phyloP scores from a whole-genome alignment of 305 asterid genomes.

The Fraxinus greggii region DNA sequence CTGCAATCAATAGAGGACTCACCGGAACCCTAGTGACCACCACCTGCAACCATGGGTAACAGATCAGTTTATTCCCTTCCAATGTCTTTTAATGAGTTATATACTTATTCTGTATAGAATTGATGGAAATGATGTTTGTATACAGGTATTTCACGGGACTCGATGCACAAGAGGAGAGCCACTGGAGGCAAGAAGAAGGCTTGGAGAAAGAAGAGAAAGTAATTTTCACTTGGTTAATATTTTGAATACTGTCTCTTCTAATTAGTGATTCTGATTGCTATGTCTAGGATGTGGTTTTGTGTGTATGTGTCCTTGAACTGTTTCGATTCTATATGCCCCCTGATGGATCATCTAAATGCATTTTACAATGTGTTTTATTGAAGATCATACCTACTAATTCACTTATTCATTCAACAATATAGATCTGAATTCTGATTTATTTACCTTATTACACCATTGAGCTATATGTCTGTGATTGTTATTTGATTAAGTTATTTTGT shows the following conservation, averaged over 20 bases:
- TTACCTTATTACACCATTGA: neutral
- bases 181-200: slow-evolving; percentile 83
- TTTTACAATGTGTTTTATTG: neutral
- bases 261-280: neutral
- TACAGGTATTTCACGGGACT: slow-evolving; percentile 68
- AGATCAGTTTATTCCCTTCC: neutral
- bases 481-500: neutral
- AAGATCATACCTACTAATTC: neutral
- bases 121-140: slow-evolving; percentile 14
- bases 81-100: neutral
- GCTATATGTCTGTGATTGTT: neutral
- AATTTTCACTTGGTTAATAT: neutral
- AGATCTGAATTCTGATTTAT: neutral
- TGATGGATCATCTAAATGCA: neutral
- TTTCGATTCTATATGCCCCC: neutral
- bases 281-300: neutral
- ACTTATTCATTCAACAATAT: neutral
- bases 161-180: slow-evolving; percentile 74
- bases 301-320: neutral
- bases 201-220: slow-evolving; percentile 81
- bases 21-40: slow-evolving; percentile 28
- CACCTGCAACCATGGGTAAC: slow-evolving; percentile 48
- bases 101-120: neutral
- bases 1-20: slow-evolving; percentile 1
- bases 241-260: neutral